Evolutionary conservation across 192 early-diverging fungal species (phyloP).

Genomic region (Backusella sp.): DNA sequence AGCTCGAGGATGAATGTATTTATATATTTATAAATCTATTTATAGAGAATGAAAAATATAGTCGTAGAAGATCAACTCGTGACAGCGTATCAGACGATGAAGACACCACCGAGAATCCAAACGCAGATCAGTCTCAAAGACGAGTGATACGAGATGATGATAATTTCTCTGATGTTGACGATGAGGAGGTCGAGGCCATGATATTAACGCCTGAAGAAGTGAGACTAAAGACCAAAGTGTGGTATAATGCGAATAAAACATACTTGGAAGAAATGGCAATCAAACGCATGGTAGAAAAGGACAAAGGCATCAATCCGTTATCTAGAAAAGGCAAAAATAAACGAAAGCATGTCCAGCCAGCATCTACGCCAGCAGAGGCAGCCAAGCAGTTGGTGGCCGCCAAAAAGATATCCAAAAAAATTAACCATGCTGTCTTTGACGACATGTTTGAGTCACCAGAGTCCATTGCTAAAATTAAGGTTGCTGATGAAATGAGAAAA

Average conservation of each 20-base stretch:
- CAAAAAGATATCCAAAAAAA: constrained; percentile 85
- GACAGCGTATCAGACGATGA: constrained; percentile 5
- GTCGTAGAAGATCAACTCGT: neutral
- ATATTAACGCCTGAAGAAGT: constrained; percentile 78
- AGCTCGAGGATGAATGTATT: neutral
- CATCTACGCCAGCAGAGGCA: constrained; percentile 74
- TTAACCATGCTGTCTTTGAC: constrained; percentile 83
- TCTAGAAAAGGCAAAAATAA: constrained; percentile 42
- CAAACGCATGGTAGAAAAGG: constrained; percentile 74
- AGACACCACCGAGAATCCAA: neutral
- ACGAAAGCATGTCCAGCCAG: constrained; percentile 26
- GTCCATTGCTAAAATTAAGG: constrained; percentile 29
- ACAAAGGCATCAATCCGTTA: constrained; percentile 21
- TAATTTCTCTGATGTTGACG: constrained; percentile 61
- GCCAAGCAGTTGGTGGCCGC: constrained; percentile 68
- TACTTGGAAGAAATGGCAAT: constrained; percentile 61
- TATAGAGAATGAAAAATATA: constrained; percentile 24
- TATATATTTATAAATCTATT: neutral
- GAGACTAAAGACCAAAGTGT: constrained; percentile 74
- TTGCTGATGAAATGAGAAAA: constrained; percentile 33
- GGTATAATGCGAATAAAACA: constrained; percentile 87
- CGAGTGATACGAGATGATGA: constrained; percentile 9
- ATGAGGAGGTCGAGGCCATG: constrained; percentile 69
- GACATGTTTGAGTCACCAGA: constrained; percentile 53
- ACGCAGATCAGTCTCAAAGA: constrained; percentile 24